Evolutionary conservation across 2,329 filamentous ascomycete genomes (phyloP).

Genomic region (Trichophyton schoenleinii): DNA sequence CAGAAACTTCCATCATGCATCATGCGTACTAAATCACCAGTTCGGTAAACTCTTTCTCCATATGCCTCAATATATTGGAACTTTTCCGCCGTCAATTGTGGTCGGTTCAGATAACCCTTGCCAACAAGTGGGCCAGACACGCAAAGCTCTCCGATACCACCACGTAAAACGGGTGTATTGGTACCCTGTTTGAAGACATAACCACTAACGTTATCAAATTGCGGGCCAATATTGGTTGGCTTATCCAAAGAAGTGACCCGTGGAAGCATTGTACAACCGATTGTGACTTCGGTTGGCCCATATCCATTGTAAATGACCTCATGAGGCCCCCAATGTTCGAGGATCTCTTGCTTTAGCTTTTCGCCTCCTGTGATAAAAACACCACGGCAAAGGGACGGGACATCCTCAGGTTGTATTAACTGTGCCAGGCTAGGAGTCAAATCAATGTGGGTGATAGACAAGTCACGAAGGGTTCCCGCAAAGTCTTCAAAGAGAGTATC

Average conservation of each 20-base stretch:
- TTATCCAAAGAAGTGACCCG: constrained; percentile 65
- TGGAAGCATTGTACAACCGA: constrained; percentile 83
- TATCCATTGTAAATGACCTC: constrained; percentile 84
- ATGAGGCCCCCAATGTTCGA: constrained; percentile 70
- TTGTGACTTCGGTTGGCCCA: constrained; percentile 84
- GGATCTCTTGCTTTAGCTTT: constrained; percentile 73
- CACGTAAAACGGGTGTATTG: constrained; percentile 58
- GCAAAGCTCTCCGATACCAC: constrained; percentile 76
- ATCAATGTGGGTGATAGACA: constrained; percentile 80
- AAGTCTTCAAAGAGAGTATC: constrained; percentile 80
- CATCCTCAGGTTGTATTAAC: constrained; percentile 63
- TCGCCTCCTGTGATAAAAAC: constrained; percentile 93
- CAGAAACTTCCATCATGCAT: constrained; percentile 71
- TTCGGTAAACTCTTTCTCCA: constrained; percentile 62
- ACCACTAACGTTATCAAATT: constrained; percentile 78
- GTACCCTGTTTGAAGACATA: constrained; percentile 63
- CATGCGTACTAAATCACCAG: constrained; percentile 75
- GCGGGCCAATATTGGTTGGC: constrained; percentile 73
- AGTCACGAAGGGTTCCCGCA: constrained; percentile 53
- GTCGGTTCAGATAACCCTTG: constrained; percentile 72
- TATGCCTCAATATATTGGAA: constrained; percentile 55
- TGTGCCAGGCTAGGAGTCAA: constrained; percentile 78
- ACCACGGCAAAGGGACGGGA: constrained; percentile 64
- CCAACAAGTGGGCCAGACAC: constrained; percentile 78
- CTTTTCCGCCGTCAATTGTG: constrained; percentile 60